Evolutionary conservation across 2,329 filamentous ascomycete genomes (phyloP).

Genomic region (Juglanconis sp.): DNA sequence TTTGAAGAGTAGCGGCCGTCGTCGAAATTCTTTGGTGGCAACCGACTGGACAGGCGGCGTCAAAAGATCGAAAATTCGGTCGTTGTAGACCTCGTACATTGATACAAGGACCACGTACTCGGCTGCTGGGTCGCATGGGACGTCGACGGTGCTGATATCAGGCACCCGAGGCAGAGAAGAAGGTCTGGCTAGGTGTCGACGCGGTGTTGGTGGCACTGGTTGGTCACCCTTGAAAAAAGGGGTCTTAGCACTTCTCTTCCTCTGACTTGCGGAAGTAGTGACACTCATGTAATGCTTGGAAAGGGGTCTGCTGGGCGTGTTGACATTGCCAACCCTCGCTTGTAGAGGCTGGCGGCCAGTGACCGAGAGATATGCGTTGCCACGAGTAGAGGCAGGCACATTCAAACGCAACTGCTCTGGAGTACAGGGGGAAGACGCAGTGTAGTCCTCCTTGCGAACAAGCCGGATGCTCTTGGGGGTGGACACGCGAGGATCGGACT

Average conservation of each 20-base stretch:
- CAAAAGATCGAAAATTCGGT: constrained; percentile 92
- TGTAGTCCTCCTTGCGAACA: constrained; percentile 32
- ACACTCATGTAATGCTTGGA: constrained; percentile 41
- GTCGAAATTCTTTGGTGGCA: constrained; percentile 65
- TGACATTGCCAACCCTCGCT: constrained; percentile 1
- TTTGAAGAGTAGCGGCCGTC: constrained; percentile 88
- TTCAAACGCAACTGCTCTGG: constrained; percentile 5
- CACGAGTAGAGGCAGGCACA: constrained; percentile 8
- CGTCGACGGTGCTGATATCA: constrained; percentile 66
- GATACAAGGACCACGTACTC: constrained; percentile 89
- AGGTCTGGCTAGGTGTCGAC: constrained; percentile 63
- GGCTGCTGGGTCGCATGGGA: constrained; percentile 64
- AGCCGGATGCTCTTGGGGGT: constrained; percentile 45
- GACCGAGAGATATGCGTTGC: neutral
- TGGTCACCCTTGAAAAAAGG: constrained; percentile 45
- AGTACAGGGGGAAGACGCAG: constrained; percentile 8
- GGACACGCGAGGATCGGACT: constrained; percentile 6
- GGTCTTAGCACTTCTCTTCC: constrained; percentile 44
- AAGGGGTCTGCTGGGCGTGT: constrained; percentile 23
- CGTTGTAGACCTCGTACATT: constrained; percentile 99
- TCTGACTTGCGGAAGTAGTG: constrained; percentile 44
- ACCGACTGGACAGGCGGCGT: constrained; percentile 59
- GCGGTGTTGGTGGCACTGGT: constrained; percentile 52
- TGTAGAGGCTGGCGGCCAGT: constrained; percentile 8
- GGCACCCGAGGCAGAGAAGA: constrained; percentile 72